Evolutionary conservation across 805 yeast genomes (phyloP), one percentile per base, ranked within the genome.

Genomic region (Yarrowia bubula): DNA sequence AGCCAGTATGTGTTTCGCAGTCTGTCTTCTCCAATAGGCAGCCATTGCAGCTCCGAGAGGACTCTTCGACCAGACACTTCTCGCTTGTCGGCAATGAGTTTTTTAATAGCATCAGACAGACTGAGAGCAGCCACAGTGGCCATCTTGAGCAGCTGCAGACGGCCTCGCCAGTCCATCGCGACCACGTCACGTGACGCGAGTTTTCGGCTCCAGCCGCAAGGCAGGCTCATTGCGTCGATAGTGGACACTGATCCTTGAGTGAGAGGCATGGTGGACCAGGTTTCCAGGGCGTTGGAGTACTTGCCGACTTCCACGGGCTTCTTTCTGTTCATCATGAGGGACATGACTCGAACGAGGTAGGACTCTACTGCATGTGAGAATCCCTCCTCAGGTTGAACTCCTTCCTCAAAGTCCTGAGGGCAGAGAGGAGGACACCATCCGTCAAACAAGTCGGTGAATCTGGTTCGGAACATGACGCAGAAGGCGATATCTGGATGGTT

Each of bases 391-490:
- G 32, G 50, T 15, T 66, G 50, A 1, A 71, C 64, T 7, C 79
- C 79, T 15, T 69, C 73, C 62, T 78, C 81, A n/a, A 78, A 63
- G 58, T 78, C 81, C 67, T 77, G 80, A 13, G 81, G 81, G 1
- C 76, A 74, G 13, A 76, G 53, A 22, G 72, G 72, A 8, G 76
- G 73, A 31, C 75, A 55, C 61, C 61, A 67, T 28, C 75, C 80
- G 11, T 66, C 68, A 57, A 75, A 78, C 8, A 73, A 66, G 10
- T 69, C 67, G 28, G 66, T 50, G 66, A 75, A 75, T 39, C 68
- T 66, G 5, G 69, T 66, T 32, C 68, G 70, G 50, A 75, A 71
- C 67, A 69, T 65, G 41, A 75, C 76, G n/a, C 73, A 22, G 51
- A 72, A 71, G 15, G 77, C 76, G 1, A 75, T 68, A 31, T 66